Evolutionary conservation across 1,284 basidiomycete species (phyloP), one percentile per base, ranked within the genome.

Genomic region (Cryptococcus sp.): DNA sequence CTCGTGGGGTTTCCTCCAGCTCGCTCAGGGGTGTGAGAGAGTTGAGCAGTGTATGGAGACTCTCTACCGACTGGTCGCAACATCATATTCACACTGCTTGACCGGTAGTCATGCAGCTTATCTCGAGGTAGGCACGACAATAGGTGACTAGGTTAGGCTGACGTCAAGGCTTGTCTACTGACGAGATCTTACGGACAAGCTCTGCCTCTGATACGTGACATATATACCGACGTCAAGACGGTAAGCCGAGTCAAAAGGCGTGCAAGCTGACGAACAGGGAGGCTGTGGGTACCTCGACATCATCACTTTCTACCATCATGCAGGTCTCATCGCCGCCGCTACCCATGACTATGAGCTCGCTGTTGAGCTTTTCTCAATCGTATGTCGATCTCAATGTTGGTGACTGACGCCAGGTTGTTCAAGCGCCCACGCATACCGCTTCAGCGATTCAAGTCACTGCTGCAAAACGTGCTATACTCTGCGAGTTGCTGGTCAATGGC

Each of bases 221-320:
- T 55, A 0, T 66, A 62, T 47, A 36, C 61, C 9, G 54, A 67
- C 24, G 56, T 67, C 34, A 48, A 47, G 36, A 45, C 50, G 25
- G 67, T 68, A 46, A 60, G 66, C 25, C 28, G 11, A 5, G 7
- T 40, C 37, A 14, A 40, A 40, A 16, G 14, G 21, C 7, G 16
- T 40, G 34, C 34, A n/a, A 28, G 28, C 28, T 28, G 28, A 28
- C 28, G 11, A 28, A 11, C 28, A 39, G 36, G 36, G 16, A 4
- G 36, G 36, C 7, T 39, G 36, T 14, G 54, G 49, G 9, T 67
- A 72, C 46, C 56, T 68, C 21, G 70, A 74, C 45, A 54, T 72
- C 14, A 48, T 74, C 18, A 66, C 70, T 2, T 74, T 60, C 56
- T 64, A 69, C 51, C 68, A 72, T 54, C 72, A 74, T 31, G 69